A percentile compares a stretch with the other conserved stretches of the same genome.
Conservation (phyloP, 176 grass and related monocot genomes). For the Canna indica region DNA sequence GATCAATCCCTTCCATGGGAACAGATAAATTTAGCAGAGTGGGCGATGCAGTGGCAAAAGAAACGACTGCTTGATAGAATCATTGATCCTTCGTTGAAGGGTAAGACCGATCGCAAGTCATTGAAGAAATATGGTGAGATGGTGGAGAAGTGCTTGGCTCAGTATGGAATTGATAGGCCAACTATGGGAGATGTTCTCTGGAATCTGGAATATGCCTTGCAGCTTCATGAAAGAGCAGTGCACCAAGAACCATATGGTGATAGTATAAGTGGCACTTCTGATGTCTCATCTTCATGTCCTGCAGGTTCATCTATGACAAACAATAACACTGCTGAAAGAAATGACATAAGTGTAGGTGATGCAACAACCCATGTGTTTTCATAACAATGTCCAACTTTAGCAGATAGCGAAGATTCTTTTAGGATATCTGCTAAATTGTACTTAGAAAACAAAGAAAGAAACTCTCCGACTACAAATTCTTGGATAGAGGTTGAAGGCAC, state of each 20-base stretch:
- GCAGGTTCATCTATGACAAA: background rate
- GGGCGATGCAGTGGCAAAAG: constrained; percentile 29
- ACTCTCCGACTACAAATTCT: background rate
- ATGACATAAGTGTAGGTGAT: background rate
- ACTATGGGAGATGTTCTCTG: constrained; percentile 63
- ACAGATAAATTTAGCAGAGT: constrained; percentile 57
- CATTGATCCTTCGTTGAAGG: constrained; percentile 34
- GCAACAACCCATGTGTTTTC: background rate
- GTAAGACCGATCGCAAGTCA: constrained; percentile 37
- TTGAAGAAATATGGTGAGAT: constrained; percentile 54
- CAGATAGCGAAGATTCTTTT: background rate
- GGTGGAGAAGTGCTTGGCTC: constrained; percentile 38
- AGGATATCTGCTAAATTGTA: background rate
- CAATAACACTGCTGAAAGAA: background rate
- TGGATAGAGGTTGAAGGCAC: background rate
- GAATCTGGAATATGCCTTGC: constrained; percentile 62
- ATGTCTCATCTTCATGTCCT: background rate
- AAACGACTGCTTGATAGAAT: constrained; percentile 27
- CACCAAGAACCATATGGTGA: constrained; percentile 35
- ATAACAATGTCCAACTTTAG: background rate
- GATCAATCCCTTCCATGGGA: constrained; percentile 38
- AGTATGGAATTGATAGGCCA: constrained; percentile 44
- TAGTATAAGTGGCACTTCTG: constrained; percentile 16
- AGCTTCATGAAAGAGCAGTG: constrained; percentile 47
- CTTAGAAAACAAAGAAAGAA: background rate